Evolutionary conservation across 2,329 filamentous ascomycete genomes (phyloP).

Genomic region (Amylocarpus encephaloides): DNA sequence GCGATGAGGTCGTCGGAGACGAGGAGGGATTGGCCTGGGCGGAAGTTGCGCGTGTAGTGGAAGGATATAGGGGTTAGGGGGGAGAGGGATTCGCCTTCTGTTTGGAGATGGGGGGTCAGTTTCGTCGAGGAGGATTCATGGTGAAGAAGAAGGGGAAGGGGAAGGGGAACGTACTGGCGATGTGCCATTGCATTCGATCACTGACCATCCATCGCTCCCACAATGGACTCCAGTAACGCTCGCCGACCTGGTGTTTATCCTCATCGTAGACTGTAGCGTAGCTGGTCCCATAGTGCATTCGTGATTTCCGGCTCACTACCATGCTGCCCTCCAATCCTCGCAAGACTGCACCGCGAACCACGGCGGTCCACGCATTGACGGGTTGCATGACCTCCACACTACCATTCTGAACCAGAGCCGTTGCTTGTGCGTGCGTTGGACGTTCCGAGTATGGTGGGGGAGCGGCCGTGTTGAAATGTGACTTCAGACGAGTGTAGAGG

Average conservation of each 20-base stretch:
- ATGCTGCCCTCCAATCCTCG: constrained; percentile 71
- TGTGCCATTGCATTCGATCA: constrained; percentile 82
- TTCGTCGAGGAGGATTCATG: not conserved
- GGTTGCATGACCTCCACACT: constrained; percentile 77
- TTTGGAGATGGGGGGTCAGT: constrained; percentile 8
- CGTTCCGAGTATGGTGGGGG: constrained; percentile 58
- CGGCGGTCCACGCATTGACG: constrained; percentile 75
- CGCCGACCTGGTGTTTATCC: constrained; percentile 62
- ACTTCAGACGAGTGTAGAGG: constrained; percentile 63
- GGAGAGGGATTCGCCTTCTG: constrained; percentile 65
- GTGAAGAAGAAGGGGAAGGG: constrained; percentile 6
- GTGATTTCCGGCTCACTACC: constrained; percentile 66
- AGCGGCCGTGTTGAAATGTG: constrained; percentile 52
- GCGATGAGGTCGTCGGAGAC: constrained; percentile 78
- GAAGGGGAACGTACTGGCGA: constrained; percentile 46
- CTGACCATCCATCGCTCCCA: constrained; percentile 82
- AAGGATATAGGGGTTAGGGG: constrained; percentile 71
- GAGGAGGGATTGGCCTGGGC: constrained; percentile 61
- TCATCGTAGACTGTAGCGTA: constrained; percentile 79
- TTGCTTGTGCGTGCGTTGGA: constrained; percentile 56
- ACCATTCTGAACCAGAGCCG: constrained; percentile 41
- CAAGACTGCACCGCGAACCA: constrained; percentile 70
- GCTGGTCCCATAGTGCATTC: constrained; percentile 69
- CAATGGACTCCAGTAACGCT: constrained; percentile 72
- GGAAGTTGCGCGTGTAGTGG: constrained; percentile 79